Evolutionary conservation across 257 asterid genomes (phyloP), one percentile per base, ranked within the genome.

Genomic region (Capsicum pubescens): DNA sequence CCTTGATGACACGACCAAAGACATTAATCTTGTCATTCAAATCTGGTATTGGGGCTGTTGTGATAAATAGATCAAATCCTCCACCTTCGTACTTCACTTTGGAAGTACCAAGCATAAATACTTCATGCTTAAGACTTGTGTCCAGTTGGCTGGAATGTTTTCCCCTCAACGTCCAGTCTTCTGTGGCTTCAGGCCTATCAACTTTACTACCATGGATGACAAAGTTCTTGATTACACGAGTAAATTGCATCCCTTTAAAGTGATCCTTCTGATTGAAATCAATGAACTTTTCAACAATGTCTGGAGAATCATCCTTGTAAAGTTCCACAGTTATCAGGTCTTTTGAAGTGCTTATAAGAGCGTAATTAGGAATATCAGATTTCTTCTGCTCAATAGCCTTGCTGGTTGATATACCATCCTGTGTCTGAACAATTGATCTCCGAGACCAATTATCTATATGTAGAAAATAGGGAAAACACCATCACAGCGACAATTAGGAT

Each of bases 301-400:
- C 97, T 57, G 95, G 94, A 84, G 98, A 92, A 81, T 98, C 94
- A 71, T 96, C 99, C 87, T 90, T 93, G 92, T 88, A 93, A 57
- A 96, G 95, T 90, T 96, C 98, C 81, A 89, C 98, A 79, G 97
- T 91, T 70, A 96, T 89, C 52, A 88, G 86, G 87, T 98, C 98
- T 89, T 94, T 94, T 60, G 98, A 90, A 17, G 99, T 96, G 63
- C 85, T 90, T 82, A 96, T 90, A 82, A 92, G 92, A 61, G 98
- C 99, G 87, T 93, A 96, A 87, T 84, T 93, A 54, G 97, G 96
- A 85, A 87, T 83, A 82, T 88, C 94, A 79, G 84, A 84, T 80
- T 86, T 93, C 91, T 88, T 92, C n/a, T 55, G 58, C 66, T 86
- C 87, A 0, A 76, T 76, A 76, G 6, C n/a, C 81, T 76, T 87